Conservation (phyloP, 2,329 filamentous ascomycete species). For the Davidsoniella neocaledoniae region DNA sequence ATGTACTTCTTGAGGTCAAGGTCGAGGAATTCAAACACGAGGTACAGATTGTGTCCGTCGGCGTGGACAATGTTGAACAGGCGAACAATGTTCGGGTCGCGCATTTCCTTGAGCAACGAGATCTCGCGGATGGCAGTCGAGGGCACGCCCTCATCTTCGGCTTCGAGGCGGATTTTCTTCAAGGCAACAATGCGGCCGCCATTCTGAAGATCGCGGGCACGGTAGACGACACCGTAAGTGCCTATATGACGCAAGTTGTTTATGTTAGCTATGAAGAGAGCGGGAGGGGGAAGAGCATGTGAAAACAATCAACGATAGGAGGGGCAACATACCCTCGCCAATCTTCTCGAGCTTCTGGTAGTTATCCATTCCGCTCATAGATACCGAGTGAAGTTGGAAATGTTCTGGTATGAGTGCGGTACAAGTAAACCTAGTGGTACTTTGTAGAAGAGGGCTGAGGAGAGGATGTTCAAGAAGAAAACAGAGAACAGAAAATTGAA, state of each 20-base stretch:
- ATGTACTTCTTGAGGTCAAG: slow-evolving; percentile 92
- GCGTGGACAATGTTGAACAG: slow-evolving; percentile 87
- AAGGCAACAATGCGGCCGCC: slow-evolving; percentile 74
- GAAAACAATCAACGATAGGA: neutral
- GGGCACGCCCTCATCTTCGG: slow-evolving; percentile 85
- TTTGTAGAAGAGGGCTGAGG: neutral
- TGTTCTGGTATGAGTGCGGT: neutral
- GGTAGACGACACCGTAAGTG: slow-evolving; percentile 92
- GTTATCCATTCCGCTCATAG: slow-evolving; percentile 49
- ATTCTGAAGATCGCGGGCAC: slow-evolving; percentile 71
- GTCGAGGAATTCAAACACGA: slow-evolving; percentile 84
- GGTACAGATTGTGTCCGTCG: slow-evolving; percentile 86
- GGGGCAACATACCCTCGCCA: slow-evolving; percentile 53
- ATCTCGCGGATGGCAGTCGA: slow-evolving; percentile 90
- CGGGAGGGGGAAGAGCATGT: neutral
- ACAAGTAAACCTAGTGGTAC: neutral
- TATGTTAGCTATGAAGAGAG: neutral
- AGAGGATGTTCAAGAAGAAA: neutral
- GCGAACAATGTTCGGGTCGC: slow-evolving; percentile 75
- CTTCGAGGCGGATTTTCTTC: slow-evolving; percentile 91
- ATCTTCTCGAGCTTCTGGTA: slow-evolving; percentile 96
- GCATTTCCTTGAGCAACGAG: slow-evolving; percentile 86
- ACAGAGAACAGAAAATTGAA: neutral
- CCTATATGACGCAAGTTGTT: slow-evolving; percentile 31
- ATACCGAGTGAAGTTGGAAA: neutral